These are phyloP conservation scores for Gossypium gossypioides DNA, from an alignment of 441 rosid genomes.

Conservation along the genomic window DNA sequence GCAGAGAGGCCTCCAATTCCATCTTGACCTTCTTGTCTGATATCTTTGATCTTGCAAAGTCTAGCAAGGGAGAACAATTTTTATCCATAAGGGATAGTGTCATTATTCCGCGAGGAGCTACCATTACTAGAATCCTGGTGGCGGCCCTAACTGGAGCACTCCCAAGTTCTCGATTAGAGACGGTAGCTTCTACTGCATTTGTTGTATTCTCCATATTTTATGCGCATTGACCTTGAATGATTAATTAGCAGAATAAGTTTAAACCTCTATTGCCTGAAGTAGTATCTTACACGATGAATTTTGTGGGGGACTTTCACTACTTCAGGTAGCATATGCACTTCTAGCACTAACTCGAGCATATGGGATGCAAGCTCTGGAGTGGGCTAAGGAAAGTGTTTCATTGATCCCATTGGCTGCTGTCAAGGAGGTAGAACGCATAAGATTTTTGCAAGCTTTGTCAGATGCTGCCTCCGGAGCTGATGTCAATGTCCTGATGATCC, in stretches of 20 bases:
- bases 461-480: constrained; percentile 70
- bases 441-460: constrained; percentile 61
- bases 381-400: constrained; percentile 62
- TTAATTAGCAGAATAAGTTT: background rate
- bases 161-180: constrained; percentile 85
- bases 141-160: constrained; percentile 93
- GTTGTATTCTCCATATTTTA: background rate
- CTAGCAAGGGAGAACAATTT: constrained; percentile 52
- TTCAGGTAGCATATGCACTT: constrained; percentile 70
- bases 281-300: background rate
- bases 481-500: constrained; percentile 48
- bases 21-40: constrained; percentile 88
- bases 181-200: constrained; percentile 32
- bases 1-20: constrained; percentile 95
- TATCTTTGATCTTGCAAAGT: constrained; percentile 66
- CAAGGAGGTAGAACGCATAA: constrained; percentile 59
- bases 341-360: constrained; percentile 68
- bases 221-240: background rate
- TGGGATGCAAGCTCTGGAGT: constrained; percentile 53
- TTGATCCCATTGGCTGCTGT: constrained; percentile 70
- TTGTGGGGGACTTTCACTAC: background rate
- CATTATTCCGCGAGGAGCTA: constrained; percentile 77
- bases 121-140: constrained; percentile 64
- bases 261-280: background rate
- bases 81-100: constrained; percentile 56